Base-by-base conservation (phyloP, 2,329 filamentous ascomycete genomes). In the Scedosporium minutisporum region DNA sequence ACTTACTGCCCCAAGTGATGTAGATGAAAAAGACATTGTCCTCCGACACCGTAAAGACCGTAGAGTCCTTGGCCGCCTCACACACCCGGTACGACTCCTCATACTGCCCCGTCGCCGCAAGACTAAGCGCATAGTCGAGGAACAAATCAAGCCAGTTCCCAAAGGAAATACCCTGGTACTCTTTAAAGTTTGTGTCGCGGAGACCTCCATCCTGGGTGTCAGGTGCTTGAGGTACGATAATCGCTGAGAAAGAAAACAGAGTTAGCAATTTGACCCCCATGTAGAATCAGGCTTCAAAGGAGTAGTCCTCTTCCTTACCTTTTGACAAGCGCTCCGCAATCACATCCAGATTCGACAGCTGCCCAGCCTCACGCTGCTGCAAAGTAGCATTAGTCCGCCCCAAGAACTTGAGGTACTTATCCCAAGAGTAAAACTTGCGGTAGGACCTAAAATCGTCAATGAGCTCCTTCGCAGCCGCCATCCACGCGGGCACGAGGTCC, bases 101-200 rank as follows among this genome's bases (percentile, higher is more conserved):
- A 14, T 83, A 78, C 58, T 88, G 84, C 41, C 87, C 87, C 21
- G 81, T 77, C 51, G 85, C 83, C 6, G 92, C 89, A 38, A 95
- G 82, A 4, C 87, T 80, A 58, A 97, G 80, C 3, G 92, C 89
- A 71, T 96, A 96, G 69, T 95, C 90, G 42, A 96, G 82, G 71
- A 99, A 96, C 0, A 96, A 81, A 67, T 96, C 90, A 3, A 97
- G 82, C 95, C 95, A 99, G 57, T 86, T 82, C 63, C 87, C 80
- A 70, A 97, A 96, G 0, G 86, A 78, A 57, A 97, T 90, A 6
- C 89, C 89, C 67, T 91, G 87, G 70, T 91, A 93, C 64, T 71
- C 78, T 27, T 76, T 75, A 3, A 74, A 71, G 29, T 70, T 71
- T 58, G 67, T 71, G 57, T 67, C 18, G 21, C 53, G 53, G n/a